Percentiles rank a stretch among this genome's conserved stretches.
Conservation (phyloP, 495 filamentous ascomycete genomes). For the Lasiosphaeria miniovina region DNA sequence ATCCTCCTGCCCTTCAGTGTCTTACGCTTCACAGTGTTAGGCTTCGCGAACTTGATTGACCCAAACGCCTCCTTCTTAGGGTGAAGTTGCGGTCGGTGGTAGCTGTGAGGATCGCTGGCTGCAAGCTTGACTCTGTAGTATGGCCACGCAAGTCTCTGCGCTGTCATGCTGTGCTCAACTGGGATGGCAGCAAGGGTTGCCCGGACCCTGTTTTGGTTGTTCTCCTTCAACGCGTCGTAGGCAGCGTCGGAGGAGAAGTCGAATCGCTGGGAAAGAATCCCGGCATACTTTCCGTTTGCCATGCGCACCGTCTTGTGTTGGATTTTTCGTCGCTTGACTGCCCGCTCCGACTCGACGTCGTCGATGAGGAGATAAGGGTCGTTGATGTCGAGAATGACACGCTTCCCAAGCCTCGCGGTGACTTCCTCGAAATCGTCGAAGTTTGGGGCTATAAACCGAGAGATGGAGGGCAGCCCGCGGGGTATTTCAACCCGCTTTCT, state of each 20-base stretch:
- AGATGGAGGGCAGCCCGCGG: slow-evolving; percentile 41
- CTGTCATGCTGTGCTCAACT: slow-evolving; percentile 89
- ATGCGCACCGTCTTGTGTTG: slow-evolving; percentile 52
- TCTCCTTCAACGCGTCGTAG: slow-evolving; percentile 93
- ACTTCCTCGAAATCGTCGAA: slow-evolving; percentile 56
- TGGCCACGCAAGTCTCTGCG: slow-evolving; percentile 85
- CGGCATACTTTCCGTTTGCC: slow-evolving; percentile 52
- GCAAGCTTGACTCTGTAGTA: slow-evolving; percentile 85
- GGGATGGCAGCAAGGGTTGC: slow-evolving; percentile 80
- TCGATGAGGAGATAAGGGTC: slow-evolving; percentile 80
- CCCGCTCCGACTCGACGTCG: slow-evolving; percentile 48
- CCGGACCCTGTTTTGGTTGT: slow-evolving; percentile 91
- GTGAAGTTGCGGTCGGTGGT: slow-evolving; percentile 72
- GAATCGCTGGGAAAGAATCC: slow-evolving; percentile 71
- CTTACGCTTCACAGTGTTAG: slow-evolving; percentile 74
- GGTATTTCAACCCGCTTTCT: slow-evolving; percentile 34
- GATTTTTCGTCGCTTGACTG: slow-evolving; percentile 44
- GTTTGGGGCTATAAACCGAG: slow-evolving; percentile 39
- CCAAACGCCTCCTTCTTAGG: slow-evolving; percentile 56
- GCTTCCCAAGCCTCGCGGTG: slow-evolving; percentile 67
- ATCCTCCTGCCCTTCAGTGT: slow-evolving; percentile 69
- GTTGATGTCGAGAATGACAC: slow-evolving; percentile 80
- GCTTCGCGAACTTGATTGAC: slow-evolving; percentile 56
- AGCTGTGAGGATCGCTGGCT: slow-evolving; percentile 78
- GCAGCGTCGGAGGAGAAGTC: slow-evolving; percentile 95